phyloP scores from a whole-genome alignment of 352 stramenopile species.

The Phytophthora meadii region DNA sequence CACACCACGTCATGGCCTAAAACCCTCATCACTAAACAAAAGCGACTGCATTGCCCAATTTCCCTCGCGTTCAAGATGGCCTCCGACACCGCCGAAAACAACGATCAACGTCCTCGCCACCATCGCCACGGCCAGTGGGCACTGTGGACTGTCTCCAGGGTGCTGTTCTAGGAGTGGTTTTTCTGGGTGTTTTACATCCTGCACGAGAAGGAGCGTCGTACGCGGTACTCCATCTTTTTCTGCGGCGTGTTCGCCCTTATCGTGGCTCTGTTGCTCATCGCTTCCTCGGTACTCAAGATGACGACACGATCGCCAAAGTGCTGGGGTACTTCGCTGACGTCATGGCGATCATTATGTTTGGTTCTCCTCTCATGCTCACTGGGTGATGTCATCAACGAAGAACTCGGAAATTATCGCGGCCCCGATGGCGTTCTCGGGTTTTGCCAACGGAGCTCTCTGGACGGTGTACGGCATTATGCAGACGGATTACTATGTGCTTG shows the following conservation, averaged over 20 bases:
- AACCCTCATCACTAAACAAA: background rate
- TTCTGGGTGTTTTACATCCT: constrained; percentile 30
- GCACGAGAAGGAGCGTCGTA: constrained; percentile 32
- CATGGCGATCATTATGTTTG: constrained; percentile 36
- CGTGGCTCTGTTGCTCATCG: constrained; percentile 27
- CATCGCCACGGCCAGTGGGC: constrained; percentile 38
- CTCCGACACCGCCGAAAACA: constrained; percentile 28
- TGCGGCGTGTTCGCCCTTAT: constrained; percentile 23
- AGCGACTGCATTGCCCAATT: constrained; percentile 7
- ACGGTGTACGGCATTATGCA: constrained; percentile 35
- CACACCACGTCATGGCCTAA: too few species aligned
- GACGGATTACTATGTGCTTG: constrained; percentile 39
- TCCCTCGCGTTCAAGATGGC: constrained; percentile 20
- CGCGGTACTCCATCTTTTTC: constrained; percentile 28
- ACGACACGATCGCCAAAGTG: constrained; percentile 25
- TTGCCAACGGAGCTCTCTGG: constrained; percentile 35
- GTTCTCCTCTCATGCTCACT: constrained; percentile 35
- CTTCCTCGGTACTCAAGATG: constrained; percentile 23
- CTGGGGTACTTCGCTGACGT: constrained; percentile 37
- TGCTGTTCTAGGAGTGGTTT: constrained; percentile 27
- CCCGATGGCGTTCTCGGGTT: constrained; percentile 34
- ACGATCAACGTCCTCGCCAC: constrained; percentile 41
- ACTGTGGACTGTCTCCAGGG: constrained; percentile 37
- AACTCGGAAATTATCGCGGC: constrained; percentile 38
- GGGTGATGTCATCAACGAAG: constrained; percentile 30